Base-by-base conservation (phyloP, 2,329 filamentous ascomycete genomes). In the Lasiodiplodia sp. region DNA sequence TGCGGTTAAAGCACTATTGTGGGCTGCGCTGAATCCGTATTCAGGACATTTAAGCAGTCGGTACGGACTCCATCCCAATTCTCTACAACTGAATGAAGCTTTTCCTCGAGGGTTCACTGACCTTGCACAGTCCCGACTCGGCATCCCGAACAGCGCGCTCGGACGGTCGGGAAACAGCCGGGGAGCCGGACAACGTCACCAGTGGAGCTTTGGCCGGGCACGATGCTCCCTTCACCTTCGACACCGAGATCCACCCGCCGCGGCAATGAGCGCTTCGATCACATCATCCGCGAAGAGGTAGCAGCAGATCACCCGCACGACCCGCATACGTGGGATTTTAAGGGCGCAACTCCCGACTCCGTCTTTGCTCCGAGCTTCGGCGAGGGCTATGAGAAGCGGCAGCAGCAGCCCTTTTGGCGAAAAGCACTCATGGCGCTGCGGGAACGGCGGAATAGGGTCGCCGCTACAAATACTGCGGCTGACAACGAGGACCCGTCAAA, bases 401-500 rank as follows among this genome's bases (percentile, higher is more conserved):
- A 38, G 53, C 44, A 21, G 23, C 47, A 62, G 11, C 70, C 71
- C 8, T 70, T 78, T 49, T 78, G 75, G 74, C 69, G 66, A 56
- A 73, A 75, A 21, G 71, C 78, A 28, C 74, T 75, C 55, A 78
- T 77, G 76, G 71, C 72, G 57, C 62, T 76, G 47, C 70, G 73
- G 47, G 70, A 73, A 62, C 72, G 76, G 56, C 72, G 73, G 66
- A 65, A 51, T 44, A 63, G 16, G 25, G 3, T 21, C 40, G 31
- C 37, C 16, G 28, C 25, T 6, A 16, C 34, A 37, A 40, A 58
- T 49, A 23, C 40, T 38, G 55, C 12, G 21, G 28, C 21, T n/a
- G 38, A 51, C 16, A 52, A 60, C 28, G 65, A 67, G 16, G 65
- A 52, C 55, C 31, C 21, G 31, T 60, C 31, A 60, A 67, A 55